phyloP scores from a whole-genome alignment of 768 basidiomycete genomes.

The Stropharia rugosoannulata region DNA sequence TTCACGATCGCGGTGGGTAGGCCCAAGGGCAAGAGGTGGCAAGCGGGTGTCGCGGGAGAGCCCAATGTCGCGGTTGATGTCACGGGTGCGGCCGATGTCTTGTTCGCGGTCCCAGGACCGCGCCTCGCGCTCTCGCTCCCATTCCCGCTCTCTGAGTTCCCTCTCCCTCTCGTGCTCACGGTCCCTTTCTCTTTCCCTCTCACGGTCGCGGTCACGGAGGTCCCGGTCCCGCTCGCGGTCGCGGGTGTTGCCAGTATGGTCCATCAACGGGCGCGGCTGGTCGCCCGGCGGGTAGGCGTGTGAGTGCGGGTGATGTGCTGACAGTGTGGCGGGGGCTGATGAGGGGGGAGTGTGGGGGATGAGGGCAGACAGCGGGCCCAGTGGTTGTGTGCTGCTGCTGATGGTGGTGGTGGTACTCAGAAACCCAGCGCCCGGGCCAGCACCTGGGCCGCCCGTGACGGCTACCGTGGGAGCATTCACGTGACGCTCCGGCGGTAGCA shows the following conservation, averaged over 20 bases:
- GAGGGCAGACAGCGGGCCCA: not conserved
- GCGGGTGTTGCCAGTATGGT: slow-evolving; percentile 1
- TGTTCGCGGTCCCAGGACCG: slow-evolving; percentile 6
- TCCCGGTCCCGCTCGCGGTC: slow-evolving; percentile 8
- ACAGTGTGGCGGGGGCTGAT: not conserved
- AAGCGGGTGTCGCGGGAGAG: slow-evolving; percentile 5
- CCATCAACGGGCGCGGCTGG: not conserved
- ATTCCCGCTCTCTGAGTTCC: not conserved
- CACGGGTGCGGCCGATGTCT: slow-evolving; percentile 1
- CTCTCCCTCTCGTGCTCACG: not conserved
- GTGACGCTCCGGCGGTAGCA: slow-evolving; percentile 2
- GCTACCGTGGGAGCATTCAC: not conserved
- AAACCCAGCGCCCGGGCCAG: slow-evolving; percentile 1
- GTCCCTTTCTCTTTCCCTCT: slow-evolving; percentile 4
- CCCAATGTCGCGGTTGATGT: not conserved
- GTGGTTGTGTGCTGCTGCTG: not conserved
- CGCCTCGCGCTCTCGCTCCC: slow-evolving; percentile 6
- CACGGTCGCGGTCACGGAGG: slow-evolving; percentile 4
- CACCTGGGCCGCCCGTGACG: not conserved
- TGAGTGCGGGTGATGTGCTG: not conserved
- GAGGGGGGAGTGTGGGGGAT: not conserved
- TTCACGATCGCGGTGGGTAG: not conserved
- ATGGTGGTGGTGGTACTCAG: slow-evolving; percentile 3
- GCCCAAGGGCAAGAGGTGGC: not conserved
- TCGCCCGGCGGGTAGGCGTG: not conserved